These are phyloP conservation scores for Epichloe sp. DNA, from an alignment of 2,329 filamentous ascomycete species.

Conservation along the genomic window DNA sequence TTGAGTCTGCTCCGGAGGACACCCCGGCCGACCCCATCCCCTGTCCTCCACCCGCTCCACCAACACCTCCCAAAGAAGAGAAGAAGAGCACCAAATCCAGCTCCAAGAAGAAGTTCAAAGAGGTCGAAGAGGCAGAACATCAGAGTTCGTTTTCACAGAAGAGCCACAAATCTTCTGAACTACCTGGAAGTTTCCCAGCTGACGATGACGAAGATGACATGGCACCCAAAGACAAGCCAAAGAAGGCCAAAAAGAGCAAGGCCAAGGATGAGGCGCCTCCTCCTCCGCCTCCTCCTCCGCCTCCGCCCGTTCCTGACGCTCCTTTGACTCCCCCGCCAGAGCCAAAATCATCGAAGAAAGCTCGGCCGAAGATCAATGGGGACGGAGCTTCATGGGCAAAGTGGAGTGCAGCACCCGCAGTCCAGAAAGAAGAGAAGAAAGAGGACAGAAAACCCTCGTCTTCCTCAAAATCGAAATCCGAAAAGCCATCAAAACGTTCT, in stretches of 20 bases:
- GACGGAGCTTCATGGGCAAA: constrained; percentile 61
- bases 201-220: constrained; percentile 37
- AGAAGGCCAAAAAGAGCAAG: constrained; percentile 24
- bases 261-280: constrained; percentile 11
- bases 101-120: constrained; percentile 27
- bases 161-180: constrained; percentile 10
- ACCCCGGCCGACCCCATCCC: constrained; percentile 22
- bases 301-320: constrained; percentile 32
- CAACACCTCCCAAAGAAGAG: constrained; percentile 14
- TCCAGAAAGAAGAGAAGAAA: constrained; percentile 31
- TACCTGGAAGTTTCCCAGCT: constrained; percentile 44
- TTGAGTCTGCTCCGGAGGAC: constrained; percentile 32
- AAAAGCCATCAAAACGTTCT: constrained; percentile 42
- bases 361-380: constrained; percentile 64
- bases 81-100: constrained; percentile 23
- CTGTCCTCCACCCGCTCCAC: constrained; percentile 25
- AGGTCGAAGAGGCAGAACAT: constrained; percentile 19
- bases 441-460: constrained; percentile 8
- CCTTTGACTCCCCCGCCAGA: constrained; percentile 40
- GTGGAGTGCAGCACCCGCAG: constrained; percentile 48
- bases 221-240: constrained; percentile 26
- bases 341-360: constrained; percentile 53
- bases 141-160: constrained; percentile 21
- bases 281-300: constrained; percentile 23
- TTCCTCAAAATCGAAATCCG: constrained; percentile 53